Conservation (phyloP, 805 yeast genomes). For the Lipomyces sp. region DNA sequence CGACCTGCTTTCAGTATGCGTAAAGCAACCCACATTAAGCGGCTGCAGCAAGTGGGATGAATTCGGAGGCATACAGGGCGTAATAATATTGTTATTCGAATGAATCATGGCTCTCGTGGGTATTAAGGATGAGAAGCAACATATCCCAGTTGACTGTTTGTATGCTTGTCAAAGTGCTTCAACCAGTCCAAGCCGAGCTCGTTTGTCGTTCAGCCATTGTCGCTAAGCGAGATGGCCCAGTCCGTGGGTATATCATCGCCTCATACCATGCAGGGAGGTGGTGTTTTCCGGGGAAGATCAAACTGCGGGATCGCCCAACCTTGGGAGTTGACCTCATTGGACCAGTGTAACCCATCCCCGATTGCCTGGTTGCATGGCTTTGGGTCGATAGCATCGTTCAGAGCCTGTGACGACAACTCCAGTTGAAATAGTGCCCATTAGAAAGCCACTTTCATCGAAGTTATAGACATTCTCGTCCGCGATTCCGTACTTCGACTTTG, state of each 20-base stretch:
- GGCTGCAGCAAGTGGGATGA: slow-evolving; percentile 7
- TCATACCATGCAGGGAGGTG: slow-evolving; percentile 14
- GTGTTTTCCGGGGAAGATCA: slow-evolving; percentile 3
- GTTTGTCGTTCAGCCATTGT: slow-evolving; percentile 14
- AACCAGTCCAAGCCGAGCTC: slow-evolving; percentile 8
- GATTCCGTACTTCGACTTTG: background rate
- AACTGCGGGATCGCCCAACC: slow-evolving; percentile 21
- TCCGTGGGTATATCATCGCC: background rate
- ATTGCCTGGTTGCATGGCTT: slow-evolving; percentile 7
- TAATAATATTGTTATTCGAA: background rate
- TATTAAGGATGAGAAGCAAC: slow-evolving; percentile 16
- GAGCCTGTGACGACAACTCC: slow-evolving; percentile 5
- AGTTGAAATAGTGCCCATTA: slow-evolving; percentile 12
- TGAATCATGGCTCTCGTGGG: slow-evolving; percentile 24
- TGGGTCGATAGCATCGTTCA: no score
- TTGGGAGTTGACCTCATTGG: slow-evolving; percentile 24
- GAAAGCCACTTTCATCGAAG: slow-evolving; percentile 16
- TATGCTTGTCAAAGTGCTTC: slow-evolving; percentile 13
- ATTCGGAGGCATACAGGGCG: background rate
- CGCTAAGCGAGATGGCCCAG: background rate
- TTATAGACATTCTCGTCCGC: slow-evolving; percentile 8
- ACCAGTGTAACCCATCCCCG: slow-evolving; percentile 22
- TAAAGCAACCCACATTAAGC: slow-evolving; percentile 19
- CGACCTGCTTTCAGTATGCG: slow-evolving; percentile 18
- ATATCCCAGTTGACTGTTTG: slow-evolving; percentile 6